These are phyloP conservation scores for Verticillium klebahnii DNA, from an alignment of 2,329 filamentous ascomycete genomes.

Conservation along the genomic window DNA sequence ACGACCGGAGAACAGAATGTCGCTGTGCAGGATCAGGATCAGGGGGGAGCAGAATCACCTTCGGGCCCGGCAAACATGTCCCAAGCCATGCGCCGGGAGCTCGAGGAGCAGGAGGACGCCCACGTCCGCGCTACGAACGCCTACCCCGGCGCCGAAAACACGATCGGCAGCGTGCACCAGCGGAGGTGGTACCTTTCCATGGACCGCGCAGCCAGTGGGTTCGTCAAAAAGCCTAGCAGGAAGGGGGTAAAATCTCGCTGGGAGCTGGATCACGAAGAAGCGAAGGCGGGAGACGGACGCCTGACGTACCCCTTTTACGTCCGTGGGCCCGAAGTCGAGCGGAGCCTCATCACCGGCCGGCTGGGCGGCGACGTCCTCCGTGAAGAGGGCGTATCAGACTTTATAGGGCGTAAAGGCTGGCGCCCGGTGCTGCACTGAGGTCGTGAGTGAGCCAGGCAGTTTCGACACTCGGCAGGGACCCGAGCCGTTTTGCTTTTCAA, in stretches of 20 bases:
- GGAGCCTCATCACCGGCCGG: conserved; percentile 63
- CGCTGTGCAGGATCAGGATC: background rate
- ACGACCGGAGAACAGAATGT: background rate
- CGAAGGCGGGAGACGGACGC: conserved; percentile 13
- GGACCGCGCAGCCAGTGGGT: conserved; percentile 55
- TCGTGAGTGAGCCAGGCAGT: background rate
- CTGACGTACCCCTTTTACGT: conserved; percentile 57
- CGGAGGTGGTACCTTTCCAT: conserved; percentile 62
- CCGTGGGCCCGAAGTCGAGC: conserved; percentile 53
- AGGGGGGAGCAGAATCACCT: background rate
- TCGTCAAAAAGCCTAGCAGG: conserved; percentile 31
- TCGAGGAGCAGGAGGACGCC: conserved; percentile 44
- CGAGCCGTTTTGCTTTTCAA: background rate
- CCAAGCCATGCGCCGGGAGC: conserved; percentile 30
- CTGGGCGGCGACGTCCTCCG: conserved; percentile 52
- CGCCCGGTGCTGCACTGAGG: conserved; percentile 34
- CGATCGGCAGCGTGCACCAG: conserved; percentile 63
- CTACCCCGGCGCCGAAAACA: conserved; percentile 61
- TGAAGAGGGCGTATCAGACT: conserved; percentile 57
- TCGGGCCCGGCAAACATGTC: conserved; percentile 19
- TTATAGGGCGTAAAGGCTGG: conserved; percentile 58
- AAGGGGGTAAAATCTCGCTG: conserved; percentile 13
- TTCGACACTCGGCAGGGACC: background rate
- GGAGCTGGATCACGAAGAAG: conserved; percentile 7
- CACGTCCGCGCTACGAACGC: conserved; percentile 57